Percentiles rank a stretch among this genome's conserved stretches.
These are phyloP conservation scores for Kentomonas sorsogonicus DNA, from an alignment of 208 protist species.

Conservation along the genomic window DNA sequence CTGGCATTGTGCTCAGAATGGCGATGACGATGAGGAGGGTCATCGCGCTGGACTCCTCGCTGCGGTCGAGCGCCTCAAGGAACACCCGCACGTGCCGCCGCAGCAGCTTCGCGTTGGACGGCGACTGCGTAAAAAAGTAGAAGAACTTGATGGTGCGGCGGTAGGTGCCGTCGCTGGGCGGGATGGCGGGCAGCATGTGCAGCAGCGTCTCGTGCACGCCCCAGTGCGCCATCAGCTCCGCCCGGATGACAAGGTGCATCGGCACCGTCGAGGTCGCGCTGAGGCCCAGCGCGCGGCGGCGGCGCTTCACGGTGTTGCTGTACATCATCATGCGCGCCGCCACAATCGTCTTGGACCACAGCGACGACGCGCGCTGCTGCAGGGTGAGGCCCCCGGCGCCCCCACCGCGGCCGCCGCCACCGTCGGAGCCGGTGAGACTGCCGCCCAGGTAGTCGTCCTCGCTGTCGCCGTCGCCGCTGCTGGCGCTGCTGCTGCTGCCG, in stretches of 20 bases:
- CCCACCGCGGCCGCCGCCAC: neutral
- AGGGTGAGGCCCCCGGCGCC: neutral
- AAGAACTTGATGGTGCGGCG: slow-evolving; percentile 64
- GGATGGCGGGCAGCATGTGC: slow-evolving; percentile 37
- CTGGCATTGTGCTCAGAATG: slow-evolving; percentile 42
- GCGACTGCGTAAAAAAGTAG: slow-evolving; percentile 59
- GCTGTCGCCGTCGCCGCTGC: slow-evolving; percentile 5
- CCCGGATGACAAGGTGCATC: slow-evolving; percentile 40
- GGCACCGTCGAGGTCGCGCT: slow-evolving; percentile 46
- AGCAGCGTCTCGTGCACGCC: slow-evolving; percentile 56
- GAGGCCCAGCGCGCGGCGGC: slow-evolving; percentile 44
- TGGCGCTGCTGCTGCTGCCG: neutral
- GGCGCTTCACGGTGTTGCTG: slow-evolving; percentile 36
- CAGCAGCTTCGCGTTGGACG: slow-evolving; percentile 48
- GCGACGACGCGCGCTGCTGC: slow-evolving; percentile 5
- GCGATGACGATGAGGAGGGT: slow-evolving; percentile 57
- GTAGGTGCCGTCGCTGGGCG: slow-evolving; percentile 24
- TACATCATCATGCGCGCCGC: slow-evolving; percentile 49
- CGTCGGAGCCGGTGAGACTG: neutral
- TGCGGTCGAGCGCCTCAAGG: slow-evolving; percentile 18
- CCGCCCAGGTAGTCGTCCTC: neutral
- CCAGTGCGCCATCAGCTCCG: slow-evolving; percentile 73
- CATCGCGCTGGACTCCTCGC: slow-evolving; percentile 20
- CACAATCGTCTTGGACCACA: slow-evolving; percentile 45
- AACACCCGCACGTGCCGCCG: slow-evolving; percentile 39